Base-by-base conservation (phyloP, 2,329 filamentous ascomycete species). In the Onygenales sp. region DNA sequence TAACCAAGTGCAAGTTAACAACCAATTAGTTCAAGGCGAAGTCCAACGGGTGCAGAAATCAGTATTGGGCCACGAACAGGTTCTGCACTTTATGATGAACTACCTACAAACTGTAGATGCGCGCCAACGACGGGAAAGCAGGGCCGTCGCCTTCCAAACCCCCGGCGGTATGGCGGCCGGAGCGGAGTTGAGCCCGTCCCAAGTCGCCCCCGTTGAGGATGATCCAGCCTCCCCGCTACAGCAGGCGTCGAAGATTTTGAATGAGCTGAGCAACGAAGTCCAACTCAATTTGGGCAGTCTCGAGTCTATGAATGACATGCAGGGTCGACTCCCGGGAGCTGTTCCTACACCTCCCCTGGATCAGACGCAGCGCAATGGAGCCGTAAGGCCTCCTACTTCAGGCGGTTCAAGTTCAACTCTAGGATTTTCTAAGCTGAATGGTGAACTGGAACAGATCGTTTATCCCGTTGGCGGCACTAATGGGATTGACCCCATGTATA, bases 401-500 rank as follows among this genome's bases (percentile, higher is more conserved):
- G 66, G 69, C 35, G 67, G 69, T 2, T 80, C 80, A 1, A 77
- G 74, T 41, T 73, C 74, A 2, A 70, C 75, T 2, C 72, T 81
- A 64, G 76, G 76, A 5, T 78, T 71, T 59, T 61, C 69, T 27
- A 75, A 78, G 55, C 71, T 75, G 3, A 67, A 78, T 41, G 75
- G 75, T 11, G 83, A 86, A 53, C 68, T 86, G 44, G 84, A 87
- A 57, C 80, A 78, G 58, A 80, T 94, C 52, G 90, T 96, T 8
- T 97, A 96, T 66, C 91, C 92, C 0, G 89, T 95, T 13, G 91
- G 91, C 14, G 84, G 90, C 59, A 93, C 86, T 0, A 88, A 94
- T 59, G 91, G 91, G 51, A 96, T 96, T 60, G 91, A 96, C 65
- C 91, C 92, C 1, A 93, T 95, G 78, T 91, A 92, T 66, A 86